These are phyloP conservation scores for Panicum virgatum DNA, from an alignment of 202 grass and related monocot species.

Conservation along the genomic window DNA sequence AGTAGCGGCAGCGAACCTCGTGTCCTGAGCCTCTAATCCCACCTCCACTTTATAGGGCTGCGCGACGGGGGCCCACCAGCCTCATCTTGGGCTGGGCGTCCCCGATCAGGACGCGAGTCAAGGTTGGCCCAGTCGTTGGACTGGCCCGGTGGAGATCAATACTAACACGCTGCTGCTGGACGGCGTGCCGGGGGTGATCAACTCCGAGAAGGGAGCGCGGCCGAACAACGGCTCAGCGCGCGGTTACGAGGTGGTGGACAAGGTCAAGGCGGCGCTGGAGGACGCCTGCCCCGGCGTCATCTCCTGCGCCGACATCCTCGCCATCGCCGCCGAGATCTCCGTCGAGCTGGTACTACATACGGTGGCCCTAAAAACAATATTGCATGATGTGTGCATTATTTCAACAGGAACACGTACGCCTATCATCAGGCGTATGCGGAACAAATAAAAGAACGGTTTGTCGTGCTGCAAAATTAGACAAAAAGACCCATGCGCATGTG, in stretches of 20 bases:
- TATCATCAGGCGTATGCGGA: neutral
- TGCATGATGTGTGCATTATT: too few species aligned
- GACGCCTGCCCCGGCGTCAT: conserved; percentile 52
- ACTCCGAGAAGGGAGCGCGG: conserved; percentile 45
- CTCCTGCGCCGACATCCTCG: conserved; percentile 79
- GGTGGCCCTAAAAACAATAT: too few species aligned
- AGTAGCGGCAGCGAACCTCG: too few species aligned
- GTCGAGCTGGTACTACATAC: conserved; percentile 35
- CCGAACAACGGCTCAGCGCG: conserved; percentile 49
- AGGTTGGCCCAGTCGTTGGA: too few species aligned
- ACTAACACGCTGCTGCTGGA: conserved; percentile 69
- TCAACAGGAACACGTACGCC: too few species aligned
- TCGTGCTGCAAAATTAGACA: neutral
- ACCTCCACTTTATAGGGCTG: too few species aligned
- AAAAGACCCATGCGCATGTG: too few species aligned
- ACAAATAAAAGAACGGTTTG: neutral
- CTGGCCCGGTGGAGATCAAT: too few species aligned
- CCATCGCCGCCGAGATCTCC: conserved; percentile 58
- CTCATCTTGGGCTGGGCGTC: too few species aligned
- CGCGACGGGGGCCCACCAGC: too few species aligned
- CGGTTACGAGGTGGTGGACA: conserved; percentile 42
- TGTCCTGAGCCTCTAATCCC: too few species aligned
- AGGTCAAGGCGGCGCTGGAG: conserved; percentile 57
- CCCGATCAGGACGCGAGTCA: too few species aligned
- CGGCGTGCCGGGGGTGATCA: conserved; percentile 15